phyloP scores from a whole-genome alignment of 2,329 filamentous ascomycete species.

The Arachnomyces sp. region DNA sequence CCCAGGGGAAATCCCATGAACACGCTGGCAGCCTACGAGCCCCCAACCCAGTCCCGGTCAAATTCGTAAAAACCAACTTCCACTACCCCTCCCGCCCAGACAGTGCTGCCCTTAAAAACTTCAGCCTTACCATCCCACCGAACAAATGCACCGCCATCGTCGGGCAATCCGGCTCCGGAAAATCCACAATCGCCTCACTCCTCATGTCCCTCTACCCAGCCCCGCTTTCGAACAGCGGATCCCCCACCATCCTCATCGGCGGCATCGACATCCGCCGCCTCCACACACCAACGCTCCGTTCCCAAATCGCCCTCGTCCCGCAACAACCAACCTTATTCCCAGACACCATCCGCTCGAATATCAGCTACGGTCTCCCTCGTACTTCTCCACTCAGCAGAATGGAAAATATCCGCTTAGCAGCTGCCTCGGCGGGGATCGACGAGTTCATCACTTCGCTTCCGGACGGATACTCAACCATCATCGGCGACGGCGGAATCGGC shows the following conservation, averaged over 20 bases:
- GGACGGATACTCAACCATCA: slow-evolving; percentile 60
- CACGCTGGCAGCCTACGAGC: slow-evolving; percentile 41
- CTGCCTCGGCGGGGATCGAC: slow-evolving; percentile 56
- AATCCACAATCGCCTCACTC: slow-evolving; percentile 73
- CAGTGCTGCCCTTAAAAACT: slow-evolving; percentile 49
- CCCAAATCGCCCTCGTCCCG: slow-evolving; percentile 51
- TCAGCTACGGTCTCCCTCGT: slow-evolving; percentile 64
- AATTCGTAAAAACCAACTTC: slow-evolving; percentile 60
- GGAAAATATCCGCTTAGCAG: slow-evolving; percentile 47
- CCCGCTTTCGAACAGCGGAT: slow-evolving; percentile 14
- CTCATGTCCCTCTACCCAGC: slow-evolving; percentile 62
- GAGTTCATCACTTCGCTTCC: slow-evolving; percentile 69
- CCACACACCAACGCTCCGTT: slow-evolving; percentile 54
- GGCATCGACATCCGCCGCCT: slow-evolving; percentile 51
- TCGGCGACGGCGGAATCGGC: slow-evolving; percentile 68
- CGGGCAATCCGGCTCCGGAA: slow-evolving; percentile 80
- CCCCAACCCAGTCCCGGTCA: slow-evolving; percentile 42
- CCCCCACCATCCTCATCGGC: slow-evolving; percentile 44
- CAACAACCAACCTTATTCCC: slow-evolving; percentile 58
- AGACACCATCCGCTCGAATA: slow-evolving; percentile 43
- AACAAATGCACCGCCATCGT: slow-evolving; percentile 70
- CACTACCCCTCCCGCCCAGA: slow-evolving; percentile 57
- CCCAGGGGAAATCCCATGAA: slow-evolving; percentile 51
- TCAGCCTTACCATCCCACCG: slow-evolving; percentile 58
- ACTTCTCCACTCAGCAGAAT: slow-evolving; percentile 44